A percentile compares a stretch with the other conserved stretches of the same genome.
Evolutionary conservation across 2,329 filamentous ascomycete species (phyloP).

Genomic region (Reticulascus tulasneorum): DNA sequence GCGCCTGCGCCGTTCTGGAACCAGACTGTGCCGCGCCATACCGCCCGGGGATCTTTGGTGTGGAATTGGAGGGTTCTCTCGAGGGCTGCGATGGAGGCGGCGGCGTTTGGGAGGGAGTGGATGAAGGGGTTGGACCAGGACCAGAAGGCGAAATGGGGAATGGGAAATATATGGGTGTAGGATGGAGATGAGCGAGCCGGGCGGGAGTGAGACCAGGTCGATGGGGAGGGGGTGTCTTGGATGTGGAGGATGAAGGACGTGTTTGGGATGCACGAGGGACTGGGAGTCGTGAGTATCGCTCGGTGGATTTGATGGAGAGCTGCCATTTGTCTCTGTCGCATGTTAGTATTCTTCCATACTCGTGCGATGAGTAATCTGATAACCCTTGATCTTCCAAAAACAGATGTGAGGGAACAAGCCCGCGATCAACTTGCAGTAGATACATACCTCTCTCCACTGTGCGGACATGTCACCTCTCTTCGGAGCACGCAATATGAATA

Average conservation of each 20-base stretch:
- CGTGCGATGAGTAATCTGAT: constrained; percentile 15
- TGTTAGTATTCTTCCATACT: constrained; percentile 3
- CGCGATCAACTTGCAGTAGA: too few relatives aligned
- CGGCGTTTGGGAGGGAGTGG: constrained; percentile 36
- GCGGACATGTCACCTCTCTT: constrained; percentile 34
- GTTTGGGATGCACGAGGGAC: constrained; percentile 43
- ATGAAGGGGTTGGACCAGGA: constrained; percentile 49
- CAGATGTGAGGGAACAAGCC: background rate
- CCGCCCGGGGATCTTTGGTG: constrained; percentile 36
- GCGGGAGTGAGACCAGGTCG: constrained; percentile 43
- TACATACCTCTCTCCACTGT: constrained; percentile 36
- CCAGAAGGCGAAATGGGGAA: constrained; percentile 55
- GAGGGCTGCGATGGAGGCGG: constrained; percentile 29
- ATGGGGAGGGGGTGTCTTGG: constrained; percentile 42
- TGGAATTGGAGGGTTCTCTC: constrained; percentile 23
- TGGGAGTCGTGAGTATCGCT: constrained; percentile 46
- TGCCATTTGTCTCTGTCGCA: constrained; percentile 40
- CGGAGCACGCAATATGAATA: constrained; percentile 41
- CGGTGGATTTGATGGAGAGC: constrained; percentile 50
- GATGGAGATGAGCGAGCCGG: constrained; percentile 30
- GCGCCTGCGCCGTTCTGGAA: constrained; percentile 38
- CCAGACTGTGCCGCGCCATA: constrained; percentile 49
- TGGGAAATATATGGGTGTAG: constrained; percentile 39
- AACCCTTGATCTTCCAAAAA: background rate
- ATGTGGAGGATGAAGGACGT: constrained; percentile 50